A percentile compares a stretch with the other conserved stretches of the same genome.
Conservation (phyloP, 1,284 basidiomycete genomes). For the Cryptococcus sp. region DNA sequence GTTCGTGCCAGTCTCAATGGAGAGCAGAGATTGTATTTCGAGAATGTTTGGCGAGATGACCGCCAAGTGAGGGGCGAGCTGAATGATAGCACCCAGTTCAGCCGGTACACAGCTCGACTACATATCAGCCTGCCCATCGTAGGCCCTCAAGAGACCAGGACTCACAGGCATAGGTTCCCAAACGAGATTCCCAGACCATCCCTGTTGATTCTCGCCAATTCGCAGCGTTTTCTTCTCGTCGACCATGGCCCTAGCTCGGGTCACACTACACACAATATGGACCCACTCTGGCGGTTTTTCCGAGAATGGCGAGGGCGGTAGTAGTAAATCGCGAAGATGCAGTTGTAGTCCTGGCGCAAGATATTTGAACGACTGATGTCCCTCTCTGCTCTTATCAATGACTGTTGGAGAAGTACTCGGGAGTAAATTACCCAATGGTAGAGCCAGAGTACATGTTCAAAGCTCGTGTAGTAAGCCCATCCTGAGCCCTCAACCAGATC, state of each 20-base stretch:
- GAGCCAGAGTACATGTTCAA: slow-evolving; percentile 74
- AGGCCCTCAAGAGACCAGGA: background rate
- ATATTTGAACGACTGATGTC: slow-evolving; percentile 68
- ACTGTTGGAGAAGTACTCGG: slow-evolving; percentile 19
- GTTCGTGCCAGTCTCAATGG: slow-evolving; percentile 1
- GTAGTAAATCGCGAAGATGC: slow-evolving; percentile 61
- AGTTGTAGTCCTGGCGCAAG: slow-evolving; percentile 68
- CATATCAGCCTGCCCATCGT: background rate
- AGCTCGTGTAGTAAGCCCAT: slow-evolving; percentile 63
- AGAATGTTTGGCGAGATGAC: slow-evolving; percentile 51
- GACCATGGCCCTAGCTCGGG: slow-evolving; percentile 64
- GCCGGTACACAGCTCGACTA: slow-evolving; percentile 73
- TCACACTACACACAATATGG: slow-evolving; percentile 82
- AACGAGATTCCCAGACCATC: slow-evolving; percentile 64
- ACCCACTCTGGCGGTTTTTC: slow-evolving; percentile 59
- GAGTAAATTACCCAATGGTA: slow-evolving; percentile 65
- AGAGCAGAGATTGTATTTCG: slow-evolving; percentile 35
- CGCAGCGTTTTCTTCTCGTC: slow-evolving; percentile 48
- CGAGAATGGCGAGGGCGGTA: slow-evolving; percentile 48
- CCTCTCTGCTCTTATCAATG: slow-evolving; percentile 22
- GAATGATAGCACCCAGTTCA: slow-evolving; percentile 52
- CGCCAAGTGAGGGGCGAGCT: slow-evolving; percentile 21
- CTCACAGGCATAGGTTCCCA: slow-evolving; percentile 68
- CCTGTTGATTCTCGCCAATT: slow-evolving; percentile 10
- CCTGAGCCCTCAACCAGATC: slow-evolving; percentile 69